Base-by-base conservation (phyloP, 1,284 basidiomycete species). In the Puccinia hordei region DNA sequence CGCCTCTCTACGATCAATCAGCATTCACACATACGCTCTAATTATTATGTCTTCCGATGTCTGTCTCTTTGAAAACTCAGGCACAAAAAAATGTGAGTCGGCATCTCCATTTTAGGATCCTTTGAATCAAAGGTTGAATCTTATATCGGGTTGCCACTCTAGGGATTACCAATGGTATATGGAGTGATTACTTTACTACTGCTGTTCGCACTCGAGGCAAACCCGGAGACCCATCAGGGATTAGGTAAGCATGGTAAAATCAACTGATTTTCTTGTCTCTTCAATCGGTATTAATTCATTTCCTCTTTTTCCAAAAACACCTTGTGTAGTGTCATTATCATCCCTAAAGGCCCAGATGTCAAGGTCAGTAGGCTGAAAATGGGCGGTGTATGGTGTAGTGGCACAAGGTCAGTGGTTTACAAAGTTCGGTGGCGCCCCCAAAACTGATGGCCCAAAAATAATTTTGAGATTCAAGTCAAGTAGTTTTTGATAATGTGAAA, bases 111-210 rank as follows among this genome's bases (percentile, higher is more conserved):
- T 24, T 17, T 46, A 30, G 35, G 2, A 38, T 24, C 17, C 6
- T 44, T 38, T 63, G 38, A 13, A 49, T 30, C 24, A 30, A n/a
- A 53, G 10, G 22, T 46, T 73, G 22, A 72, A 15, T 33, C 9
- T 6, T 15, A 38, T 55, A 6, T 41, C 35, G 4, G 46, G 2
- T 59, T 38, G 19, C 33, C 19, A 24, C 6, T 33, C 30, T 57
- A 80, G 77, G 77, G 77, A 80, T 80, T 33, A 80, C 77, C 22
- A 80, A 80, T 73, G 77, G 77, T 30, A 69, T 80, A 49, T 80
- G 69, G 66, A 41, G 68, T 49, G 77, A 80, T 80, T 80, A 80
- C 49, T 80, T 80, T 63, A 69, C 77, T 0, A 80, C 77, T 22
- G 77, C 77, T 6, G 77, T 80, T 3, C 51, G 77, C 19, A 80